Percentiles rank a stretch among this genome's conserved stretches.
Evolutionary conservation across 441 rosid species (phyloP).

Genomic region (Populus hybrid): DNA sequence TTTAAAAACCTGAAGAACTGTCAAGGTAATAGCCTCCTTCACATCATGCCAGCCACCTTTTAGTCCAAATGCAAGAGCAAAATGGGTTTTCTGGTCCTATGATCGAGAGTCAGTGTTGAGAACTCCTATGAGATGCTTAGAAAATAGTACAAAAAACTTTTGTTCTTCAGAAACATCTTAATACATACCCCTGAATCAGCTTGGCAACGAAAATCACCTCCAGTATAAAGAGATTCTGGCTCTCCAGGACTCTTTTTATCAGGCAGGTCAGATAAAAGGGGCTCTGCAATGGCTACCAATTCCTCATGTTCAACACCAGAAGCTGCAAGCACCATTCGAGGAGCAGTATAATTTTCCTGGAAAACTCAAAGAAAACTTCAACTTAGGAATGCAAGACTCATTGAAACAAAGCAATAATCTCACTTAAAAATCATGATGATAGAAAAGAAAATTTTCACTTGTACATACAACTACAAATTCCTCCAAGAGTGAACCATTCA

Average conservation of each 20-base stretch:
- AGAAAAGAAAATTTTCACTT: not conserved
- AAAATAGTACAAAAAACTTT: not conserved
- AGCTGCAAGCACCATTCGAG: constrained; percentile 85
- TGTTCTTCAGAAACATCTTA: not conserved
- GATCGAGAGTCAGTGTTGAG: not conserved
- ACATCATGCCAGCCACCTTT: constrained; percentile 87
- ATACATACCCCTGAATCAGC: constrained; percentile 70
- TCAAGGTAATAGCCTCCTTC: constrained; percentile 68
- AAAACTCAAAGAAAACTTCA: constrained; percentile 9
- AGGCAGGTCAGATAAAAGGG: constrained; percentile 79
- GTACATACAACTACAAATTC: constrained; percentile 73
- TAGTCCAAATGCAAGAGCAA: constrained; percentile 90
- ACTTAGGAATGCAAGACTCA: constrained; percentile 16
- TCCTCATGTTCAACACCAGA: constrained; percentile 80
- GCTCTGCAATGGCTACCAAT: constrained; percentile 69
- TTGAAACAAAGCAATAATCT: not conserved
- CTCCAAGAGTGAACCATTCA: constrained; percentile 59
- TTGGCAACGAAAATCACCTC: constrained; percentile 85
- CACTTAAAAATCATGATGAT: not conserved
- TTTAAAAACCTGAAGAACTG: constrained; percentile 80
- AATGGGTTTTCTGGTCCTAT: constrained; percentile 56
- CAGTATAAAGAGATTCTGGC: constrained; percentile 74
- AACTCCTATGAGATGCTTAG: not conserved
- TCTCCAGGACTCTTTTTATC: constrained; percentile 25
- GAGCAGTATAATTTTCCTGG: constrained; percentile 78